Conservation (phyloP, 805 yeast species). For the Pichia cabralensis region DNA sequence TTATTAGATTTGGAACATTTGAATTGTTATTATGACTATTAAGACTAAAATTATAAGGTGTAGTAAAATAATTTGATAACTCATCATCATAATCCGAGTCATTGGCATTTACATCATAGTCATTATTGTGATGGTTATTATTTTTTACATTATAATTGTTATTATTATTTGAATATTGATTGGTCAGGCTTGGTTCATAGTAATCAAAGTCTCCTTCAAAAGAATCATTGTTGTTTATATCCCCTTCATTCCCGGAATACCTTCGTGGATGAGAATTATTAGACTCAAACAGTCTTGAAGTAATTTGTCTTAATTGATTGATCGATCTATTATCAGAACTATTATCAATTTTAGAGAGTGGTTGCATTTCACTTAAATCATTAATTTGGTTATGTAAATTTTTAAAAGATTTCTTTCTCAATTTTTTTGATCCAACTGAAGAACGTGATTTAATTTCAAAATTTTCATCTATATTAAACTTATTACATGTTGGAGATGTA, state of each 20-base stretch:
- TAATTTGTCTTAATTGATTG: conserved; percentile 38
- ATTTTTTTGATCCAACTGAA: conserved; percentile 14
- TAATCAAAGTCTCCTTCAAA: conserved; percentile 38
- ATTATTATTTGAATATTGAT: neutral
- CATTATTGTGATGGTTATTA: neutral
- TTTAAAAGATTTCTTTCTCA: conserved; percentile 7
- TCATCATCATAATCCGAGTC: conserved; percentile 17
- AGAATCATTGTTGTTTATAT: conserved; percentile 36
- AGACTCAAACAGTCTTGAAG: conserved; percentile 63
- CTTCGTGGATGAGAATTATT: conserved; percentile 65
- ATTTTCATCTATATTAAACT: conserved; percentile 6
- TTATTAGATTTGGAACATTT: conserved; percentile 2
- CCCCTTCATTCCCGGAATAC: conserved; percentile 44
- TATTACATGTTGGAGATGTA: neutral
- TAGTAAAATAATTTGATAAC: conserved; percentile 8
- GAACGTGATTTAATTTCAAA: conserved; percentile 15
- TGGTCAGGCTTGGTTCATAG: conserved; percentile 7
- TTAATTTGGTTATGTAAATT: conserved; percentile 1
- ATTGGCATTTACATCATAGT: neutral
- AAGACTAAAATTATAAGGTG: neutral
- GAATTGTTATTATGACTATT: conserved; percentile 2
- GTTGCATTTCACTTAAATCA: conserved; percentile 4
- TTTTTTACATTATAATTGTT: conserved; percentile 6
- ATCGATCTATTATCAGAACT: conserved; percentile 5
- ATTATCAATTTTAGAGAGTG: conserved; percentile 1